phyloP scores from a whole-genome alignment of 345 rosid genomes.

The Lepidium africanum region DNA sequence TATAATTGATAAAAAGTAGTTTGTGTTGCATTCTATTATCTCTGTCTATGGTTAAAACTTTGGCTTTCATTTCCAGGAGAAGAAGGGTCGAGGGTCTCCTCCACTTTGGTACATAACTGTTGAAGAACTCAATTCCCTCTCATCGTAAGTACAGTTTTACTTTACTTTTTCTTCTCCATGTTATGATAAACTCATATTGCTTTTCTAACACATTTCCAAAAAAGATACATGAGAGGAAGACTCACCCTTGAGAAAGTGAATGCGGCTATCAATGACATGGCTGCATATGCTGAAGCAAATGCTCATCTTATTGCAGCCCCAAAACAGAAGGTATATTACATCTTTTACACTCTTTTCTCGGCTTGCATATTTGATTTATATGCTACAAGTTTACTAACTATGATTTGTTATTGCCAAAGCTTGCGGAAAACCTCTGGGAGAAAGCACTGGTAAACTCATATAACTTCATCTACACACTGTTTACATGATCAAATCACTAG shows the following conservation, averaged over 20 bases:
- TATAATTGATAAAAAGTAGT: background rate
- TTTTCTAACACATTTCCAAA: slow-evolving; percentile 21
- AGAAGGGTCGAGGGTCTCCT: slow-evolving; percentile 64
- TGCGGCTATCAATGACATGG: slow-evolving; percentile 88
- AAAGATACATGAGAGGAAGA: slow-evolving; percentile 93
- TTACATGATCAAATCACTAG: background rate
- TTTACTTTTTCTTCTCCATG: background rate
- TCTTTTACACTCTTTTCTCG: background rate
- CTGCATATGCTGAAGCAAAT: slow-evolving; percentile 73
- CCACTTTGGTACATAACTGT: slow-evolving; percentile 69
- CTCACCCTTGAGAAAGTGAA: slow-evolving; percentile 86
- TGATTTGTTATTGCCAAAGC: slow-evolving; percentile 35
- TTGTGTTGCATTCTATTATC: background rate
- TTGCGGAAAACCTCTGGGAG: slow-evolving; percentile 86
- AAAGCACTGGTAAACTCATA: slow-evolving; percentile 66
- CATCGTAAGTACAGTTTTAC: slow-evolving; percentile 46
- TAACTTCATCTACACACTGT: background rate
- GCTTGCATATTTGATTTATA: background rate
- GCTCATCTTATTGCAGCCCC: slow-evolving; percentile 72
- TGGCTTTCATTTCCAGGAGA: slow-evolving; percentile 45
- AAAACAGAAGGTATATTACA: slow-evolving; percentile 61
- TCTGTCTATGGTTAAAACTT: background rate
- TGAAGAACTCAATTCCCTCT: slow-evolving; percentile 60
- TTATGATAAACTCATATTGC: too few relatives aligned
- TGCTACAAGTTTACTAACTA: background rate